Conservation (phyloP, 2,329 filamentous ascomycete species). For the Macrophomina phaseolina region DNA sequence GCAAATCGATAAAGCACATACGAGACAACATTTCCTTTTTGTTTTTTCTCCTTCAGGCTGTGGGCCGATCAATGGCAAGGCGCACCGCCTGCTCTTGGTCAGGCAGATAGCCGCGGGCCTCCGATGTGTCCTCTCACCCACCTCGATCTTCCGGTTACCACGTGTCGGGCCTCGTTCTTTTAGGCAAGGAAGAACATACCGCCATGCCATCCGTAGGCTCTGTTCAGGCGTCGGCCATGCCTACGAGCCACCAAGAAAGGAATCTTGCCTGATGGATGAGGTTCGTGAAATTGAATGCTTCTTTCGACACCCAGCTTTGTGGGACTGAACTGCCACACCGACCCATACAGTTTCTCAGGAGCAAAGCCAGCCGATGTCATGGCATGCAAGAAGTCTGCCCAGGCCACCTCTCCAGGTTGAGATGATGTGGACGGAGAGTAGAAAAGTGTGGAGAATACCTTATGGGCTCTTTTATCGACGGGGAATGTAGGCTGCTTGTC, state of each 20-base stretch:
- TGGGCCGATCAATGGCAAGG: background rate
- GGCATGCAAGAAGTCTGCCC: constrained; percentile 61
- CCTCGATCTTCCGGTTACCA: constrained; percentile 6
- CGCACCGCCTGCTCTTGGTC: background rate
- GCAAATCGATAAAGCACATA: constrained; percentile 23
- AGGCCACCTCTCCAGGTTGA: constrained; percentile 56
- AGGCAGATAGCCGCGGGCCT: background rate
- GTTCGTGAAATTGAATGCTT: constrained; percentile 66
- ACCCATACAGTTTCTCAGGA: constrained; percentile 64
- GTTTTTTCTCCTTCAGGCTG: background rate
- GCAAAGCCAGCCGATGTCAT: constrained; percentile 58
- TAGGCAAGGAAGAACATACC: constrained; percentile 47
- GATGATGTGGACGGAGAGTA: constrained; percentile 42
- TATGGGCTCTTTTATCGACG: constrained; percentile 46
- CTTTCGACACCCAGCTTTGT: constrained; percentile 48
- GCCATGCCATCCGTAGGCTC: constrained; percentile 59
- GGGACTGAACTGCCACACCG: constrained; percentile 65
- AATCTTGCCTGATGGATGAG: constrained; percentile 62
- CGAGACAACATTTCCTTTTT: constrained; percentile 6
- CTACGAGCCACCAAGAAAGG: constrained; percentile 53
- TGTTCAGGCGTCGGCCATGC: constrained; percentile 55
- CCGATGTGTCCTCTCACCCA: constrained; percentile 3
- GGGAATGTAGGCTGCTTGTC: constrained; percentile 33
- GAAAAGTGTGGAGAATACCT: constrained; percentile 54
- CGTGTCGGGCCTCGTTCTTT: background rate